A percentile compares a stretch with the other conserved stretches of the same genome.
Evolutionary conservation across 2,329 filamentous ascomycete genomes (phyloP).

Genomic region (Aureobasidium sp.): DNA sequence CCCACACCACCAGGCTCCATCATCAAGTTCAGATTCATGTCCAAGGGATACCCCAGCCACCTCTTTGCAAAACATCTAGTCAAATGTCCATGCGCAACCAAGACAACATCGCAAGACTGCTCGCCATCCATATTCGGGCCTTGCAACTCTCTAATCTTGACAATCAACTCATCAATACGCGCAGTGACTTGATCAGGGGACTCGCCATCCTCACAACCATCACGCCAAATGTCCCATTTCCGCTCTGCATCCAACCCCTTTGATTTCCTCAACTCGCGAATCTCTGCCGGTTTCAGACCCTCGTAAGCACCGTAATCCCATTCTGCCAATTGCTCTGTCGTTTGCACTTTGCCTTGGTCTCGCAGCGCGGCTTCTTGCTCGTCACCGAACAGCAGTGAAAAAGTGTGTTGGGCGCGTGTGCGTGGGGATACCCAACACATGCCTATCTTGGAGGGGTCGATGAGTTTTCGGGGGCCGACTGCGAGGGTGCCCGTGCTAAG

Average conservation of each 20-base stretch:
- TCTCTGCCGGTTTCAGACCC: constrained; percentile 47
- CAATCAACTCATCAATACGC: constrained; percentile 69
- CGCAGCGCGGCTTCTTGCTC: constrained; percentile 42
- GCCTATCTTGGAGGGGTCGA: constrained; percentile 69
- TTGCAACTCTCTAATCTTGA: constrained; percentile 57
- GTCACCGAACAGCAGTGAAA: constrained; percentile 60
- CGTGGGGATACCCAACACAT: constrained; percentile 75
- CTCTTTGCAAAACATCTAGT: constrained; percentile 80
- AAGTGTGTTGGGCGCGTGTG: constrained; percentile 76
- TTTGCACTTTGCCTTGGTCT: constrained; percentile 39
- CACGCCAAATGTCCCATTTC: constrained; percentile 80
- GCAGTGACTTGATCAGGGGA: constrained; percentile 64
- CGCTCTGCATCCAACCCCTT: constrained; percentile 31
- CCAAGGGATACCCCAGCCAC: constrained; percentile 68
- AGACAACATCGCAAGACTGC: constrained; percentile 58
- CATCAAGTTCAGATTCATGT: constrained; percentile 69
- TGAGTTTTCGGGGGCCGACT: constrained; percentile 74
- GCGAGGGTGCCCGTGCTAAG: constrained; percentile 70
- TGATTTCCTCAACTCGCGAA: constrained; percentile 40
- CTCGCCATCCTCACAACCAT: constrained; percentile 64
- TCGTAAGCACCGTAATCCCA: constrained; percentile 60
- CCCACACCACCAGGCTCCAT: constrained; percentile 58
- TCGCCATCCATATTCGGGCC: constrained; percentile 38
- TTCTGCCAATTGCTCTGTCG: constrained; percentile 49
- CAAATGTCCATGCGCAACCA: constrained; percentile 88